phyloP scores from a whole-genome alignment of 1,284 basidiomycete species.

The Cystobasidiaceae sp. region DNA sequence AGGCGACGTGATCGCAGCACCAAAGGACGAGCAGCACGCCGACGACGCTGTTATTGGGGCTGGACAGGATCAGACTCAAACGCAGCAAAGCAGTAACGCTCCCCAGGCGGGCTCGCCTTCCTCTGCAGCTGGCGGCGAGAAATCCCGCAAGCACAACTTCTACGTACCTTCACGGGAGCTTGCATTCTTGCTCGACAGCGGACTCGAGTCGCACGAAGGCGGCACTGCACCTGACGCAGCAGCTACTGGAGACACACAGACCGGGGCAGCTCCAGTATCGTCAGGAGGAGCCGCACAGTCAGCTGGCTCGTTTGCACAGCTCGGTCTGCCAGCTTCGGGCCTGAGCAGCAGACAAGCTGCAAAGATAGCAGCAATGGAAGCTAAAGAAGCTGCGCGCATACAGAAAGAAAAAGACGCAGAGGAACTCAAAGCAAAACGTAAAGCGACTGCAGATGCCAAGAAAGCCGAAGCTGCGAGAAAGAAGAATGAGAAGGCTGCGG shows the following conservation, averaged over 20 bases:
- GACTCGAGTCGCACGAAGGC: too few species aligned
- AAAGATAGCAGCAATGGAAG: slow-evolving; percentile 20
- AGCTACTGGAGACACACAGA: too few species aligned
- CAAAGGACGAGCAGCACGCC: too few species aligned
- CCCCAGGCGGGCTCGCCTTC: too few species aligned
- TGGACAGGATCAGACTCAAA: too few species aligned
- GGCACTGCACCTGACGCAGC: too few species aligned
- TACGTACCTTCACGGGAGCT: slow-evolving; percentile 14
- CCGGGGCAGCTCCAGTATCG: neutral
- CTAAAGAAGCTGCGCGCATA: neutral
- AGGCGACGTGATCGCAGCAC: too few species aligned
- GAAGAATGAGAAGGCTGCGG: too few species aligned
- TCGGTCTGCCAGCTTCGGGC: neutral
- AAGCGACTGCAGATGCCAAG: neutral
- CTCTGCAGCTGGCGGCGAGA: too few species aligned
- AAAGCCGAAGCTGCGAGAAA: neutral
- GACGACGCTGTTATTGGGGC: too few species aligned
- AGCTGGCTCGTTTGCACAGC: neutral
- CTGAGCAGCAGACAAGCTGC: slow-evolving; percentile 10
- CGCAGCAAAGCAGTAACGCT: too few species aligned
- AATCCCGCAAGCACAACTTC: slow-evolving; percentile 11
- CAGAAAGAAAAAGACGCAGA: neutral
- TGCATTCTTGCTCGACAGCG: slow-evolving; percentile 3
- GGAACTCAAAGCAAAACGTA: neutral
- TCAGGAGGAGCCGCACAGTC: neutral